These are phyloP conservation scores for Xylaria sp. DNA, from an alignment of 2,329 filamentous ascomycete species.

Conservation along the genomic window DNA sequence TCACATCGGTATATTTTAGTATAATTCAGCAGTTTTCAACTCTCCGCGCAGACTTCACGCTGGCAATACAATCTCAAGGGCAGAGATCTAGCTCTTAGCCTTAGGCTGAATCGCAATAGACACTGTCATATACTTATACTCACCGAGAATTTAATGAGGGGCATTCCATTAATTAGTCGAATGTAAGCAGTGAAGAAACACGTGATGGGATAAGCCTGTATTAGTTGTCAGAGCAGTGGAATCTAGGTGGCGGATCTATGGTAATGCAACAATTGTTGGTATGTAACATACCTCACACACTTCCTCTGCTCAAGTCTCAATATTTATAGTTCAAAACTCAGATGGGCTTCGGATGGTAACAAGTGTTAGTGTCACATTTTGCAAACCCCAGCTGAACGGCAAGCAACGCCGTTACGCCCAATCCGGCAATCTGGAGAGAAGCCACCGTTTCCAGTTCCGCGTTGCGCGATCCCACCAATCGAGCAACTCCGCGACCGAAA, in stretches of 20 bases:
- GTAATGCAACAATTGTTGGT: no score
- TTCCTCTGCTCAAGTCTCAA: neutral
- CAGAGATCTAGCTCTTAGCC: neutral
- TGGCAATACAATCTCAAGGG: neutral
- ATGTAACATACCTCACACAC: neutral
- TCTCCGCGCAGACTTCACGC: neutral
- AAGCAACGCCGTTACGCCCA: constrained; percentile 28
- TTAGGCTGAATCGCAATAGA: neutral
- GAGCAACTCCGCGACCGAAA: constrained; percentile 13
- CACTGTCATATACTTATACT: neutral
- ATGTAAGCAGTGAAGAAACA: no score
- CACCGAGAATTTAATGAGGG: neutral
- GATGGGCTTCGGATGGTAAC: neutral
- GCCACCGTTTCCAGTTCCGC: constrained; percentile 39
- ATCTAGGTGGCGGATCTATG: no score
- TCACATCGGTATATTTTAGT: neutral
- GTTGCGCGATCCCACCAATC: constrained; percentile 39
- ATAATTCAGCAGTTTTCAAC: neutral
- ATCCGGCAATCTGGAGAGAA: constrained; percentile 45
- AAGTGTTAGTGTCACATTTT: neutral
- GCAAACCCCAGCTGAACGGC: neutral
- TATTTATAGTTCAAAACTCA: neutral
- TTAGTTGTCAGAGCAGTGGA: no score
- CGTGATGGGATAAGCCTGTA: no score
- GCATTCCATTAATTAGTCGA: no score